A percentile compares a stretch with the other conserved stretches of the same genome.
These are phyloP conservation scores for Globisporangium ultimum DNA, from an alignment of 352 stramenopile species.

Conservation along the genomic window DNA sequence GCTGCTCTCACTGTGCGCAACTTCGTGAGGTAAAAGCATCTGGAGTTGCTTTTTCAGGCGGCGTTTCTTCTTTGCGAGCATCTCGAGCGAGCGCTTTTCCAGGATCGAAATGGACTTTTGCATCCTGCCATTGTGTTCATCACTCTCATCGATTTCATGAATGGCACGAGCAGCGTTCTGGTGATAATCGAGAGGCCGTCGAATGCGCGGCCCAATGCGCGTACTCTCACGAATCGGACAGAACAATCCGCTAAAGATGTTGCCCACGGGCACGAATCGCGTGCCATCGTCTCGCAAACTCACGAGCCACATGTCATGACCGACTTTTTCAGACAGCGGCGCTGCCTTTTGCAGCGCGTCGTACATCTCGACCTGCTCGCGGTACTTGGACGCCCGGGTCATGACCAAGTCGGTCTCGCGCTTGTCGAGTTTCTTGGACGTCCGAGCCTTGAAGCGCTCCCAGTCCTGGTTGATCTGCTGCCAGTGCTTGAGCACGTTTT, in stretches of 20 bases:
- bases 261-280: constrained; percentile 86
- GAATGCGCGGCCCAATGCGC: constrained; percentile 44
- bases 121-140: constrained; percentile 3
- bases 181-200: constrained; percentile 51
- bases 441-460: constrained; percentile 63
- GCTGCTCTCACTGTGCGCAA: constrained; percentile 46
- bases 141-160: constrained; percentile 6
- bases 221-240: constrained; percentile 82
- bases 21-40: constrained; percentile 55
- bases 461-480: constrained; percentile 65
- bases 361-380: constrained; percentile 89
- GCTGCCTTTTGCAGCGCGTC: constrained; percentile 86
- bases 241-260: constrained; percentile 92
- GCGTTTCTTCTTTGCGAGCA: constrained; percentile 58
- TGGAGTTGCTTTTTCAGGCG: constrained; percentile 69
- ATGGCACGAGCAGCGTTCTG: constrained; percentile 3
- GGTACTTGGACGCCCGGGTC: constrained; percentile 74
- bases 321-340: constrained; percentile 86
- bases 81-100: constrained; percentile 49
- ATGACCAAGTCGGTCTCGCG: constrained; percentile 81
- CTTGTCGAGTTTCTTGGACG: constrained; percentile 59
- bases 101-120: constrained; percentile 32
- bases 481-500: constrained; percentile 71
- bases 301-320: constrained; percentile 88
- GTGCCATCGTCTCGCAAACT: constrained; percentile 82